These are phyloP conservation scores for Teratosphaeria viscida DNA, from an alignment of 2,329 filamentous ascomycete genomes.

Conservation along the genomic window DNA sequence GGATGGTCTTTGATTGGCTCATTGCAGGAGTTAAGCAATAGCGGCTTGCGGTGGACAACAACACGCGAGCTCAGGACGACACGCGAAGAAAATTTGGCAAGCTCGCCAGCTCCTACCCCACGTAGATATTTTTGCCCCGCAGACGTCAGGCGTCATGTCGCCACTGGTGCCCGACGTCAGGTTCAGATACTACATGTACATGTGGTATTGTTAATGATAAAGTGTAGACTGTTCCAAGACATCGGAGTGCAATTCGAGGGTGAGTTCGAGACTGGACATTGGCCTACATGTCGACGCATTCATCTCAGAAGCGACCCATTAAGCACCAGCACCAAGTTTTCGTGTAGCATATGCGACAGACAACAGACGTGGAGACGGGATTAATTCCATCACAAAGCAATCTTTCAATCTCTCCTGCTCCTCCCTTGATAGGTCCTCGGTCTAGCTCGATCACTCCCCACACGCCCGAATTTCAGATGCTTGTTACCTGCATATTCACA, in stretches of 20 bases:
- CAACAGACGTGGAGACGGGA: neutral
- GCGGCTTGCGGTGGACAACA: neutral
- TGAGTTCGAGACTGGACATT: too few relatives aligned
- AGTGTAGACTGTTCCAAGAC: neutral
- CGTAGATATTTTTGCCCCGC: neutral
- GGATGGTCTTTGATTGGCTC: constrained; percentile 31
- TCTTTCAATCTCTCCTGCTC: neutral
- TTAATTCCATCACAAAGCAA: neutral
- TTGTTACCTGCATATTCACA: neutral
- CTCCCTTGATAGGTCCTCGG: neutral
- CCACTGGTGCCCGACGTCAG: neutral
- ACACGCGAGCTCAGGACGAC: neutral
- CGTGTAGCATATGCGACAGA: too few relatives aligned
- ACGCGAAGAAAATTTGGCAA: neutral
- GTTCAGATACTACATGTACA: too few relatives aligned
- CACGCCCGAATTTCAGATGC: neutral
- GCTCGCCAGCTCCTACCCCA: neutral
- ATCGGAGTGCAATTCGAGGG: too few relatives aligned
- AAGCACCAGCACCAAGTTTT: too few relatives aligned
- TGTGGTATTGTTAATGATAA: neutral
- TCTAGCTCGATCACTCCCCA: too few relatives aligned
- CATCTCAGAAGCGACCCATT: too few relatives aligned
- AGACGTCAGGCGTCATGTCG: neutral
- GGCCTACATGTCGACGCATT: too few relatives aligned
- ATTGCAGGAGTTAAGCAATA: neutral